Evolutionary conservation across 2,329 filamentous ascomycete species (phyloP), one percentile per base, ranked within the genome.

Genomic region (Penicillium hesseltinei): DNA sequence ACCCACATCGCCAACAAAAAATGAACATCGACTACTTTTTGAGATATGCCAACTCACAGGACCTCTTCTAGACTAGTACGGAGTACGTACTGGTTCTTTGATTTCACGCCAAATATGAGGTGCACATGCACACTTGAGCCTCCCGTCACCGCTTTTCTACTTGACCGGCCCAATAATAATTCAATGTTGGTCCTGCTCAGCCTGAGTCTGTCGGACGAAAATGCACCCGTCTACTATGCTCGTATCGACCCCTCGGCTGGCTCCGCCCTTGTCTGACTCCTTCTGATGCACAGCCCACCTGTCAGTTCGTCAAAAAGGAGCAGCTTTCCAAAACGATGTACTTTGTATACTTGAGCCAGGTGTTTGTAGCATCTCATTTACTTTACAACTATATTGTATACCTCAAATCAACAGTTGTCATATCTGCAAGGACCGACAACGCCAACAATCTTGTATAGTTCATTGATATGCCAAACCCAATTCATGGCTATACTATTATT

Each of bases 241-340:
- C 38, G 27, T 36, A 43, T 33, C 7, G 6, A 29, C 13, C 31
- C 29, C 17, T 45, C 33, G 6, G 13, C 48, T 53, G 6, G 13
- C 48, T 53, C 8, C 43, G 49, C 54, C 43, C 42, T 51, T n/a
- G 8, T 56, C 40, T 45, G 25, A 54, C 35, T 39, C 31, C 29
- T 50, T 11, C 17, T 43, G n/a, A 1, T 57, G 29, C 54, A 57
- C 43, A 53, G 54, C 54, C 54, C 42, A 43, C 54, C 40, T 29
- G 5, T 13, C 19, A 27, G 17, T 46, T 15, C 11, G 6, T 36
- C n/a, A 47, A 53, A 53, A 57, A 38, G 27, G n/a, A 11, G 43
- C 35, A 4, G 3, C 8, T 25, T 19, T 31, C 43, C 35, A 42
- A 21, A 7, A 11, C 23, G 15, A 27, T 23, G 7, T 43, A 25